A percentile compares a stretch with the other conserved stretches of the same genome.
Evolutionary conservation across 1,139 yeast genomes (phyloP).

Genomic region (Geotrichum klebahnii): DNA sequence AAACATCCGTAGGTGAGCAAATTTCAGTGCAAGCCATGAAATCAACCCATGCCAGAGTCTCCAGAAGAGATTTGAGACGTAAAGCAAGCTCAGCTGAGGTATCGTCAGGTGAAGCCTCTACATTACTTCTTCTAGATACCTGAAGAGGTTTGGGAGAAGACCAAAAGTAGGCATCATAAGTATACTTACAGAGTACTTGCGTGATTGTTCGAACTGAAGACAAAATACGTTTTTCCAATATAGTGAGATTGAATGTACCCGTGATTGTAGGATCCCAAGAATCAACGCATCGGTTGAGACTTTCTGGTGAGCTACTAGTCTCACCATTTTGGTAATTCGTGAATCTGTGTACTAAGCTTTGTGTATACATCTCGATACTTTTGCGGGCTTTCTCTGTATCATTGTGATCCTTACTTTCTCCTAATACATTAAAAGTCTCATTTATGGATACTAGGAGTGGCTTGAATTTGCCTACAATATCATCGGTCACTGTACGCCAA

Average conservation of each 20-base stretch:
- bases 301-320: constrained; percentile 39
- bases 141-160: constrained; percentile 13
- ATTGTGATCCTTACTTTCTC: constrained; percentile 6
- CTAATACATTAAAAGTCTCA: constrained; percentile 31
- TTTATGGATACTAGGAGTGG: constrained; percentile 46
- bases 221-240: constrained; percentile 41
- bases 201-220: constrained; percentile 45
- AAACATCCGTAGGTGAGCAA: constrained; percentile 47
- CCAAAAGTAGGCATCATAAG: constrained; percentile 40
- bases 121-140: constrained; percentile 12
- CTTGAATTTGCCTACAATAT: constrained; percentile 48
- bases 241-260: constrained; percentile 24
- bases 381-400: constrained; percentile 19
- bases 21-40: constrained; percentile 43
- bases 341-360: constrained; percentile 13
- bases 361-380: constrained; percentile 39
- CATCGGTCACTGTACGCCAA: constrained; percentile 50
- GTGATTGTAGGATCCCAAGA: constrained; percentile 19
- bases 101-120: background rate
- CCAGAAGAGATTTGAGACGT: constrained; percentile 29
- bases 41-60: constrained; percentile 44
- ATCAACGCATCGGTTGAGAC: background rate
- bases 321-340: constrained; percentile 42
- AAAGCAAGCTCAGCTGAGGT: constrained; percentile 14
- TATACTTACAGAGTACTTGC: constrained; percentile 35